These are phyloP conservation scores for Chlorella vulgaris DNA, from an alignment of 139 green algal species.

Conservation along the genomic window DNA sequence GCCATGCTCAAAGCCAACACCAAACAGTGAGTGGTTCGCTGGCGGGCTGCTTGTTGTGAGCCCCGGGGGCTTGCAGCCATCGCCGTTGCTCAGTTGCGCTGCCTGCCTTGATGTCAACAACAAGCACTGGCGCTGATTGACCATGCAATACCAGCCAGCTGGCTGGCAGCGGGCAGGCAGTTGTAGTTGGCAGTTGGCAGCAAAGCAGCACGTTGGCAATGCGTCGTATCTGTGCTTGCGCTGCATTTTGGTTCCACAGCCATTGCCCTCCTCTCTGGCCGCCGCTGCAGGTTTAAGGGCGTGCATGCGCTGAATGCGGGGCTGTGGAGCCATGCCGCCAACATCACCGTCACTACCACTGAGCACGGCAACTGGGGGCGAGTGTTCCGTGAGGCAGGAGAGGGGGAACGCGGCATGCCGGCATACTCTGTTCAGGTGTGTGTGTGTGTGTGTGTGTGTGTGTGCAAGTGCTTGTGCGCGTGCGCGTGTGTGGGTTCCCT, in stretches of 20 bases:
- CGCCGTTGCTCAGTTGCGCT: not conserved
- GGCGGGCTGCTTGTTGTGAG: not conserved
- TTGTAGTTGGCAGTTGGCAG: not conserved
- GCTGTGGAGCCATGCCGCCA: slow-evolving; percentile 25
- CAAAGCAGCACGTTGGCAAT: not conserved
- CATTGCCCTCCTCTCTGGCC: not conserved
- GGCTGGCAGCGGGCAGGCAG: not conserved
- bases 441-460: too few species aligned
- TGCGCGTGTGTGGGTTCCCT: too few species aligned
- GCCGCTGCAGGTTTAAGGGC: not conserved
- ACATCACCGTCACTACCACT: not conserved
- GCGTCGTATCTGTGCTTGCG: not conserved
- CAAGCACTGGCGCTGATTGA: too few species aligned
- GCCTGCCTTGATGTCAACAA: not conserved
- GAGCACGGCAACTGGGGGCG: slow-evolving; percentile 33
- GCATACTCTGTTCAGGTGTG: slow-evolving; percentile 27
- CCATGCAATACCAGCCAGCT: too few species aligned
- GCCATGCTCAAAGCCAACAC: slow-evolving; percentile 35
- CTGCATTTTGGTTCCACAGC: not conserved
- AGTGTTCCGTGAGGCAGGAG: slow-evolving; percentile 27
- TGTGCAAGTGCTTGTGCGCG: too few species aligned
- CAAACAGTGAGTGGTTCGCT: not conserved
- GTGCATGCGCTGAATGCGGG: slow-evolving; percentile 34
- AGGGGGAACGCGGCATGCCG: not conserved
- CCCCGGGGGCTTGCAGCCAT: not conserved